These are phyloP conservation scores for Naumovozyma baii DNA, from an alignment of 805 yeast species.

Conservation along the genomic window DNA sequence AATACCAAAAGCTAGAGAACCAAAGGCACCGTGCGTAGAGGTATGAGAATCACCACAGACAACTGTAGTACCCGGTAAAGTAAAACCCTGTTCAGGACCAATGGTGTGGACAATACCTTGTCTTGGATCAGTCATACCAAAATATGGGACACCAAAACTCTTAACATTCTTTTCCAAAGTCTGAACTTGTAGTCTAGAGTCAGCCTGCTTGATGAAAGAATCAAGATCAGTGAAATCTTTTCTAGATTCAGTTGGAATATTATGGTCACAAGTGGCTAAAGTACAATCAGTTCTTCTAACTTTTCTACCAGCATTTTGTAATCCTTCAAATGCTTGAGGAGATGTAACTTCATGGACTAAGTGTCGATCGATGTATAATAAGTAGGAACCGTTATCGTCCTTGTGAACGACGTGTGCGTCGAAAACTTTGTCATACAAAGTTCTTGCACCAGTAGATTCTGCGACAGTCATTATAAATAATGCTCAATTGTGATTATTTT, in stretches of 20 bases:
- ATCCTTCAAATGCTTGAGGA: slow-evolving; percentile 97
- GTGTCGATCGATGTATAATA: slow-evolving; percentile 90
- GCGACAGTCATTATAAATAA: slow-evolving; percentile 9
- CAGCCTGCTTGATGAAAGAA: slow-evolving; percentile 78
- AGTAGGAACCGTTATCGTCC: slow-evolving; percentile 77
- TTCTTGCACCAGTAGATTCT: slow-evolving; percentile 35
- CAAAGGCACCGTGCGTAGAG: slow-evolving; percentile 97
- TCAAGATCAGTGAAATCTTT: slow-evolving; percentile 58
- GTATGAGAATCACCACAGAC: slow-evolving; percentile 99
- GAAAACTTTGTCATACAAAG: slow-evolving; percentile 92
- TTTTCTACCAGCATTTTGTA: slow-evolving; percentile 74
- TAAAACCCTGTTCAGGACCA: slow-evolving; percentile 98
- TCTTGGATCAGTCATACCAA: slow-evolving; percentile 87
- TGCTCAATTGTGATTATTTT: background rate
- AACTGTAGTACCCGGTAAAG: slow-evolving; percentile 94
- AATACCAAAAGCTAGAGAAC: slow-evolving; percentile 92
- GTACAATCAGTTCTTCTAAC: slow-evolving; percentile 91
- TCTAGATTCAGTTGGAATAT: slow-evolving; percentile 88
- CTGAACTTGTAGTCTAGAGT: slow-evolving; percentile 81
- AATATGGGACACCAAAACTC: slow-evolving; percentile 79
- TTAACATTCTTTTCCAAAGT: slow-evolving; percentile 88
- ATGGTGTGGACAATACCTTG: slow-evolving; percentile 98
- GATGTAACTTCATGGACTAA: slow-evolving; percentile 96
- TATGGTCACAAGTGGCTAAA: slow-evolving; percentile 89
- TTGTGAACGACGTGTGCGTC: slow-evolving; percentile 85